Evolutionary conservation across 768 basidiomycete species (phyloP), one percentile per base, ranked within the genome.

Genomic region (Tricholomella constricta): DNA sequence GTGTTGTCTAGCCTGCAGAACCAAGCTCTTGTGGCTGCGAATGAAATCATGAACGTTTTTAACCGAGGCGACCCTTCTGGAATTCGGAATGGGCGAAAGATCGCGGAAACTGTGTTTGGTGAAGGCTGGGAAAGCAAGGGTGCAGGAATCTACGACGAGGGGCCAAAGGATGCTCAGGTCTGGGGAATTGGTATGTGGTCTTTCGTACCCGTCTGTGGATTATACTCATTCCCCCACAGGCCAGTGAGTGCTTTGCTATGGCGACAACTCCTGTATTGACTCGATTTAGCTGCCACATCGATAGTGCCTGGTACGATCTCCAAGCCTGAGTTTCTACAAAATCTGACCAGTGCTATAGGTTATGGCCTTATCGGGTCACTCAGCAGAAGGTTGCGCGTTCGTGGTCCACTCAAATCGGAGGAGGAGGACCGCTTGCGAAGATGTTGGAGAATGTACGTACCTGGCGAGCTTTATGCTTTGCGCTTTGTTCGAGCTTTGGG

Each of bases 331-430:
- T 11, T 25, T 1, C 47, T 6, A n/a, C n/a, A n/a, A n/a, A 17
- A 38, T 17, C 45, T 51, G 14, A 41, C 6, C 11, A 8, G 36
- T 17, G 20, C 43, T n/a, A 6, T 23, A 67, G 83, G 89, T 70
- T 92, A 22, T 98, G 96, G 96, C 95, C 96, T 0, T 98, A 95
- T 74, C 81, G 83, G 12, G 93, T 91, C 26, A 98, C 96, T 0
- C 94, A 97, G 67, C 96, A 99, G 71, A 99, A 99, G 71, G 89
- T 91, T 5, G 96, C 97, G 7, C 82, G 95, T 22, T 95, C 93
- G 0, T 99, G 96, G 96, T 88, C 93, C 0, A 97, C 96, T 2
- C 95, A 98, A 66, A 76, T 94, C n/a, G 97, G 97, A 1, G 90
- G 90, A 65, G 91, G 92, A 49, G 92, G 92, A 2, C 92, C 92